Percentiles rank a stretch among this genome's conserved stretches.
phyloP scores from a whole-genome alignment of 2,329 filamentous ascomycete genomes.

The Paracoccidioides lutzii region DNA sequence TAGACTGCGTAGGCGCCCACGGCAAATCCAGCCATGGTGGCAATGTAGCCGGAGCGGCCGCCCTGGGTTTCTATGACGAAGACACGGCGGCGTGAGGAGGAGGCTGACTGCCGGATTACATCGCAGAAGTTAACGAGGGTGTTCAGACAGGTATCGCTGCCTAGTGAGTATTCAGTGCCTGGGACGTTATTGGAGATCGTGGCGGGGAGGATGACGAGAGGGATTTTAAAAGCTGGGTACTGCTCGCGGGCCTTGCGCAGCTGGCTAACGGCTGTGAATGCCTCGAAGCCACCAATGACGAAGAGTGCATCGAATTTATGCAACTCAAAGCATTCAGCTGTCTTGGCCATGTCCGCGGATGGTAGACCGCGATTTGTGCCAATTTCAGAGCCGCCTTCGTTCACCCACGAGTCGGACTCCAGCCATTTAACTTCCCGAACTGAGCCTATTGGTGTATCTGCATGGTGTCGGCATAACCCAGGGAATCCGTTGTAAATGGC shows the following conservation, averaged over 20 bases:
- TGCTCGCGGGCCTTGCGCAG: constrained; percentile 65
- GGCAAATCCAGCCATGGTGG: constrained; percentile 77
- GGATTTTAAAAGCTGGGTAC: constrained; percentile 80
- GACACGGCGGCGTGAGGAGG: constrained; percentile 79
- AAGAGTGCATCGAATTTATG: constrained; percentile 88
- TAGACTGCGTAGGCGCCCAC: constrained; percentile 90
- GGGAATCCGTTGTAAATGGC: constrained; percentile 96
- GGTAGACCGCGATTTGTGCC: constrained; percentile 93
- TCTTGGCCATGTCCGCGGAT: constrained; percentile 68
- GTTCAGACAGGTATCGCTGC: constrained; percentile 93
- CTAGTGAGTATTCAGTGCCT: constrained; percentile 91
- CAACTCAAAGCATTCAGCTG: constrained; percentile 69
- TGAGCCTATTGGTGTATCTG: constrained; percentile 64
- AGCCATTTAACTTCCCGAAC: constrained; percentile 84
- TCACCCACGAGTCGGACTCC: constrained; percentile 89
- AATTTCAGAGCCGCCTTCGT: constrained; percentile 93
- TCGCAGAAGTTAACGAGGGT: constrained; percentile 91
- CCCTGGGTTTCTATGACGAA: constrained; percentile 98
- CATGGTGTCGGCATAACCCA: constrained; percentile 81
- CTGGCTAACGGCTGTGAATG: constrained; percentile 82
- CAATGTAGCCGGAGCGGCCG: constrained; percentile 84
- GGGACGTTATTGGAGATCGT: constrained; percentile 98
- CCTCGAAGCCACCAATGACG: constrained; percentile 89
- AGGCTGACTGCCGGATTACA: constrained; percentile 93
- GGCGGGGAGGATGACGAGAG: constrained; percentile 81